A percentile compares a stretch with the other conserved stretches of the same genome.
These are phyloP conservation scores for Pseudonitzschia multiseries DNA, from an alignment of 108 stramenopile species.

Conservation along the genomic window DNA sequence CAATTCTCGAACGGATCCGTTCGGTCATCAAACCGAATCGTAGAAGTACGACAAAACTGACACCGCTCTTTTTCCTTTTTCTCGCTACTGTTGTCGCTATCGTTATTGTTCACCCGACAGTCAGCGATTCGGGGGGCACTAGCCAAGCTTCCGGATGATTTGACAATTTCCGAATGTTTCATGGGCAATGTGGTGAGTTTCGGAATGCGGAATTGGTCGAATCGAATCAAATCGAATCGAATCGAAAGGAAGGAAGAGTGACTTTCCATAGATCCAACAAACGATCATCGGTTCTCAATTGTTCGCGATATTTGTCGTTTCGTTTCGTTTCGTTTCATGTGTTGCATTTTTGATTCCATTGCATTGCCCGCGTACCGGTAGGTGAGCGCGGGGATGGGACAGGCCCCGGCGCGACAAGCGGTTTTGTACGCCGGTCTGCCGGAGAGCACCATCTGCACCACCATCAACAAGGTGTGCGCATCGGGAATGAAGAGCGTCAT, in stretches of 20 bases:
- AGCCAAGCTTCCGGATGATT: constrained; percentile 45
- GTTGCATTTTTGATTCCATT: background rate
- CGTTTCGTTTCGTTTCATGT: too few species aligned
- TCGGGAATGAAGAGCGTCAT: constrained; percentile 93
- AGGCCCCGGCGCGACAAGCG: constrained; percentile 93
- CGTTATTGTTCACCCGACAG: background rate
- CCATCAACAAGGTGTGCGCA: constrained; percentile 96
- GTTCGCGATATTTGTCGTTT: too few species aligned
- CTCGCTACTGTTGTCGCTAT: background rate
- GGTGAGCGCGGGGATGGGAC: constrained; percentile 88
- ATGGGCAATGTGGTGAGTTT: constrained; percentile 95
- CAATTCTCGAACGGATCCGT: too few species aligned
- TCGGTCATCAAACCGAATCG: too few species aligned
- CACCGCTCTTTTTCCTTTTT: background rate
- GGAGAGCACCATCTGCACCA: constrained; percentile 66
- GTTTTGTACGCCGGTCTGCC: constrained; percentile 56
- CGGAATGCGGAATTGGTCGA: constrained; percentile 40
- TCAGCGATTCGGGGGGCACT: constrained; percentile 75
- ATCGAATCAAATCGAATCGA: background rate
- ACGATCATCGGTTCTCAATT: too few species aligned
- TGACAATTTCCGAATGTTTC: constrained; percentile 86
- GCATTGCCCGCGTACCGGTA: background rate
- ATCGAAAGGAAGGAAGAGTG: too few species aligned
- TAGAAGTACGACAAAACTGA: background rate
- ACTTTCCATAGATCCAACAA: too few species aligned